Conservation (phyloP, 306 rosid species). For the Quercus bicolor region DNA sequence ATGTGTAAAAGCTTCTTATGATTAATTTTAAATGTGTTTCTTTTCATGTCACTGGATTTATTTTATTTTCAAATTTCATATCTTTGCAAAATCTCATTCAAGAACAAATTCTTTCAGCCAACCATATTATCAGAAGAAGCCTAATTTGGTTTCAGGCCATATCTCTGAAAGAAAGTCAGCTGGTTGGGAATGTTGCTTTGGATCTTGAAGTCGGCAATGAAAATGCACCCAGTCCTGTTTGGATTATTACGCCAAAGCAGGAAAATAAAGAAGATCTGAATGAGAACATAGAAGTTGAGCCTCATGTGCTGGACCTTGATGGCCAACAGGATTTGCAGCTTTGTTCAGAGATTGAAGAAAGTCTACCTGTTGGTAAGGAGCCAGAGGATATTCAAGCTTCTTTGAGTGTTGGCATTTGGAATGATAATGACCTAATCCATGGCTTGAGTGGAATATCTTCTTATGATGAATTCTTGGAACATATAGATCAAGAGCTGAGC, state of each 20-base stretch:
- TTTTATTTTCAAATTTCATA: neutral
- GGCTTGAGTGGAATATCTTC: conserved; percentile 48
- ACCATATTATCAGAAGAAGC: conserved; percentile 21
- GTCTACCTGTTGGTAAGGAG: conserved; percentile 28
- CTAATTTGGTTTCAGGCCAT: conserved; percentile 65
- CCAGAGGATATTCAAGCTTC: conserved; percentile 26
- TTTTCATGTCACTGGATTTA: neutral
- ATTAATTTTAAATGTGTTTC: neutral
- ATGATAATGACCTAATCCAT: conserved; percentile 33
- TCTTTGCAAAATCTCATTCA: conserved; percentile 9
- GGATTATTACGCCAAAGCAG: conserved; percentile 54
- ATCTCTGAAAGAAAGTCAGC: conserved; percentile 76
- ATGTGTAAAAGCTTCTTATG: too few species aligned
- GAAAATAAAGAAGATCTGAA: conserved; percentile 34
- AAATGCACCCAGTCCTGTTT: conserved; percentile 56
- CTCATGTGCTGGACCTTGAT: conserved; percentile 18
- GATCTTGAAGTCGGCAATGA: conserved; percentile 51
- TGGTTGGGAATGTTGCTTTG: conserved; percentile 55
- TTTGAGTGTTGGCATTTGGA: conserved; percentile 9
- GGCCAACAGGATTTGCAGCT: conserved; percentile 38
- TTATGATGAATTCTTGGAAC: conserved; percentile 59
- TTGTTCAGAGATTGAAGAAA: conserved; percentile 30
- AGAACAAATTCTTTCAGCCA: conserved; percentile 5
- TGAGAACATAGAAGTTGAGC: conserved; percentile 12
- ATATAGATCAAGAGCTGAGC: conserved; percentile 56